phyloP scores from a whole-genome alignment of 2,329 filamentous ascomycete species.

The Pseudonectria foliicola region DNA sequence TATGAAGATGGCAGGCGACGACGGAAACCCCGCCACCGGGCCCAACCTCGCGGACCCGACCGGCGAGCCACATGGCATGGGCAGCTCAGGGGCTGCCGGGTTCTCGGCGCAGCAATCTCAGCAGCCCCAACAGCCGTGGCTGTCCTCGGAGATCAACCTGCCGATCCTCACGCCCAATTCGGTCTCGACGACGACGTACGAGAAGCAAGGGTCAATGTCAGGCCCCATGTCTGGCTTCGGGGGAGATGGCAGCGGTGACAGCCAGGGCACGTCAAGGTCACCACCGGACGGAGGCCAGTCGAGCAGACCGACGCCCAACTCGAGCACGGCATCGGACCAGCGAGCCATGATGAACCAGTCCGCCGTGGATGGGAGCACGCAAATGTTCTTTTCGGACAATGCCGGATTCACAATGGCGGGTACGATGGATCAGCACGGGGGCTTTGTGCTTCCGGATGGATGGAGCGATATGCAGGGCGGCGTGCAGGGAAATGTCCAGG shows the following conservation, averaged over 20 bases:
- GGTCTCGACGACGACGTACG: slow-evolving; percentile 25
- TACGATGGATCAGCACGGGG: slow-evolving; percentile 17
- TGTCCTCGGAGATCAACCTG: slow-evolving; percentile 33
- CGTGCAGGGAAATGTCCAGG: slow-evolving; percentile 34
- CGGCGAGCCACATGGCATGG: slow-evolving; percentile 18
- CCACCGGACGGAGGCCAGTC: slow-evolving; percentile 45
- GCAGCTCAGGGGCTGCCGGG: slow-evolving; percentile 15
- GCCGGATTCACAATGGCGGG: slow-evolving; percentile 29
- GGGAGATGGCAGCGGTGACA: slow-evolving; percentile 37
- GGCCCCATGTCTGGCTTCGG: slow-evolving; percentile 31
- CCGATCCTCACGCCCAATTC: slow-evolving; percentile 30
- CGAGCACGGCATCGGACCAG: slow-evolving; percentile 34
- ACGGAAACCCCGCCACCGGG: slow-evolving; percentile 31
- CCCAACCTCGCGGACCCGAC: slow-evolving; percentile 34
- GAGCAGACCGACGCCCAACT: slow-evolving; percentile 53
- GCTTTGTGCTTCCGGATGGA: slow-evolving; percentile 36
- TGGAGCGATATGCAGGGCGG: slow-evolving; percentile 38
- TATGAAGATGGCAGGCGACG: slow-evolving; percentile 33
- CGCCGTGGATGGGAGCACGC: slow-evolving; percentile 29
- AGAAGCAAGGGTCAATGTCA: slow-evolving; percentile 24
- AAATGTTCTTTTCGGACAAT: slow-evolving; percentile 34
- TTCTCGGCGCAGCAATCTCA: slow-evolving; percentile 18
- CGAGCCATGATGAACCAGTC: slow-evolving; percentile 30
- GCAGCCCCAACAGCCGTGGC: slow-evolving; percentile 25
- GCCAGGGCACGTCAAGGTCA: slow-evolving; percentile 41